Evolutionary conservation across 495 filamentous ascomycete genomes (phyloP).

Genomic region (Patellaria atrata): DNA sequence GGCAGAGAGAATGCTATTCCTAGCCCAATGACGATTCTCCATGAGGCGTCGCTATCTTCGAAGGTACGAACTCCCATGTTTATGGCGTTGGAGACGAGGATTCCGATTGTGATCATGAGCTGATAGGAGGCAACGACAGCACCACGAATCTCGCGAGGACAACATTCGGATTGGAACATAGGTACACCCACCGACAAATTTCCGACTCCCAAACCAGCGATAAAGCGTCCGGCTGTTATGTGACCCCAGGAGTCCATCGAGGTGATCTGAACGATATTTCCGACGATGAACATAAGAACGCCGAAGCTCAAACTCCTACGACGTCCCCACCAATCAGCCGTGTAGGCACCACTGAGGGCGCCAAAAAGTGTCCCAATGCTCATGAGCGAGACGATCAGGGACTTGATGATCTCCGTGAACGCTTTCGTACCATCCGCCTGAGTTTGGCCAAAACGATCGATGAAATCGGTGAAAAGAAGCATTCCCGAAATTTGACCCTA

Average conservation of each 20-base stretch:
- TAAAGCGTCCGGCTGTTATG: slow-evolving; percentile 46
- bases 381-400: slow-evolving; percentile 14
- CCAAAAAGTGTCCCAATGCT: slow-evolving; percentile 18
- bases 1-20: slow-evolving; percentile 8
- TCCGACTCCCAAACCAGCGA: slow-evolving; percentile 73
- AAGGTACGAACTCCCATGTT: slow-evolving; percentile 38
- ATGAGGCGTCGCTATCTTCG: slow-evolving; percentile 1
- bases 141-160: slow-evolving; percentile 67
- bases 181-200: slow-evolving; percentile 55
- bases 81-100: slow-evolving; percentile 59
- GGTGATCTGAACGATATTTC: slow-evolving; percentile 21
- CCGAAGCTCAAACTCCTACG: slow-evolving; percentile 12
- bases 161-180: slow-evolving; percentile 66
- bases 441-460: slow-evolving; percentile 9
- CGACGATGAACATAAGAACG: slow-evolving; percentile 17
- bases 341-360: slow-evolving; percentile 14
- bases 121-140: slow-evolving; percentile 69
- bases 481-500: slow-evolving; percentile 11
- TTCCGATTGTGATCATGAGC: slow-evolving; percentile 64
- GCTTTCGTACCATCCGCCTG: background rate
- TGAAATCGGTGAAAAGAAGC: slow-evolving; percentile 14
- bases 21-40: slow-evolving; percentile 10
- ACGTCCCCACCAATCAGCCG: slow-evolving; percentile 17
- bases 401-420: slow-evolving; percentile 7
- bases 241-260: slow-evolving; percentile 16